Evolutionary conservation across 1,284 basidiomycete genomes (phyloP).

Genomic region (Apiotrichum siamense): DNA sequence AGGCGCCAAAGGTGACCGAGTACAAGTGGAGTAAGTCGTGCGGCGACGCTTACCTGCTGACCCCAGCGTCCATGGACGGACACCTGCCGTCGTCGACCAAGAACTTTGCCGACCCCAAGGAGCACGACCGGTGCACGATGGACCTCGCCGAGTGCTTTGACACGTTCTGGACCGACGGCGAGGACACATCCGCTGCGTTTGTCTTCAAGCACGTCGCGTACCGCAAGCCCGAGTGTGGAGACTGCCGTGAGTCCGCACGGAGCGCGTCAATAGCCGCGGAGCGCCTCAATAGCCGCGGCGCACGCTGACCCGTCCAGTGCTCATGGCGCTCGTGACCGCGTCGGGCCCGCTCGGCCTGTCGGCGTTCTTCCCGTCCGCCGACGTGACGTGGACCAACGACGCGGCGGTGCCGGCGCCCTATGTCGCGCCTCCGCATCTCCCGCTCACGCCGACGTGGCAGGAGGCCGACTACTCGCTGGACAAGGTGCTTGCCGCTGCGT

Average conservation of each 20-base stretch:
- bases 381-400: conserved; percentile 20
- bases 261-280: no score
- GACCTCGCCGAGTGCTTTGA: conserved; percentile 43
- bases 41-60: neutral
- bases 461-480: conserved; percentile 49
- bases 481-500: conserved; percentile 40
- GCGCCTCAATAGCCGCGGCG: neutral
- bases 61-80: conserved; percentile 32
- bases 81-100: conserved; percentile 31
- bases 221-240: conserved; percentile 50
- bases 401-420: conserved; percentile 9
- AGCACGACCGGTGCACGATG: conserved; percentile 24
- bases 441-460: conserved; percentile 48
- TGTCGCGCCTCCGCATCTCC: conserved; percentile 46
- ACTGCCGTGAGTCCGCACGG: conserved; percentile 49
- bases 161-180: conserved; percentile 31
- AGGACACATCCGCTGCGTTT: conserved; percentile 28
- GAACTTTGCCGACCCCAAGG: conserved; percentile 4
- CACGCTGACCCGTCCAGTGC: conserved; percentile 34
- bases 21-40: conserved; percentile 23
- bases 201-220: conserved; percentile 53
- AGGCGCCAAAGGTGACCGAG: conserved; percentile 32
- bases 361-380: conserved; percentile 49
- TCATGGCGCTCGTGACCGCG: conserved; percentile 50
- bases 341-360: conserved; percentile 51